Conservation (phyloP, 129 eudicot genomes). For the Helichrysum umbraculigerum region DNA sequence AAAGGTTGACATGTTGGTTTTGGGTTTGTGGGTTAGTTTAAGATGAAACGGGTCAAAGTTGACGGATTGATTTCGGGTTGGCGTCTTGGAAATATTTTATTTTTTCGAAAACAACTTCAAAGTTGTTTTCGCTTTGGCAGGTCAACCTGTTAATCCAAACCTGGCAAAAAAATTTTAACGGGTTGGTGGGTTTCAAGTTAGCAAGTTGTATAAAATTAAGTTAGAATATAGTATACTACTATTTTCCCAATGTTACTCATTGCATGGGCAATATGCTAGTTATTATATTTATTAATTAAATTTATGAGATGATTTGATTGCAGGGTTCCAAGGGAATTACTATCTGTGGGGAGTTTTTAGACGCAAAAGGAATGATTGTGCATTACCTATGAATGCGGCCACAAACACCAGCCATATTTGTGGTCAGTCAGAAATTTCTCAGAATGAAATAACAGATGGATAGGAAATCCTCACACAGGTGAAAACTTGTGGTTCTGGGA, state of each 20-base stretch:
- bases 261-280: no score
- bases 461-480: neutral
- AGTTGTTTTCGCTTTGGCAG: neutral
- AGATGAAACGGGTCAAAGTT: neutral
- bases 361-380: constrained; percentile 30
- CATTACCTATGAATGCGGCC: neutral
- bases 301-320: constrained; percentile 1
- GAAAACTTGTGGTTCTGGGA: constrained; percentile 33
- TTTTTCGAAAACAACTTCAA: neutral
- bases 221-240: neutral
- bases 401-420: constrained; percentile 4
- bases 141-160: neutral
- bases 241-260: neutral
- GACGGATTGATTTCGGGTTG: neutral
- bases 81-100: neutral
- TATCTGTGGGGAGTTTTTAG: constrained; percentile 55
- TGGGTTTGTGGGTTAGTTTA: neutral
- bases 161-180: neutral
- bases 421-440: neutral
- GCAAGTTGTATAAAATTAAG: neutral
- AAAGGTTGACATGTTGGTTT: neutral
- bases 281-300: no score
- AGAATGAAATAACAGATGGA: constrained; percentile 22
- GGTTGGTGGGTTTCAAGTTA: neutral
- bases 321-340: constrained; percentile 30